Base-by-base conservation (phyloP, 768 basidiomycete genomes). In the Mycena venus region DNA sequence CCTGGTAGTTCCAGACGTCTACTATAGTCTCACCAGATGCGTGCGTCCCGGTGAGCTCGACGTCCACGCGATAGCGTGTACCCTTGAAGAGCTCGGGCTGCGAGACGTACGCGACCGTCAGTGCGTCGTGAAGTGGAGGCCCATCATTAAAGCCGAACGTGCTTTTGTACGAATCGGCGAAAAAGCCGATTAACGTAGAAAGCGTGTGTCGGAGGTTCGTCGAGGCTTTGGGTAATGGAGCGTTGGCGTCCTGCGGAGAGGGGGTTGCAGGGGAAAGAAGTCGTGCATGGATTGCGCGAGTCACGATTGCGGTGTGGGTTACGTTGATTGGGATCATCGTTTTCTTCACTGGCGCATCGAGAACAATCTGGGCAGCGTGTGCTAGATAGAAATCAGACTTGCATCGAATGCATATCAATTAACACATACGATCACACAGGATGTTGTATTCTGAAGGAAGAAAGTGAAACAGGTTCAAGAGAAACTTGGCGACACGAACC, bases 271-370 rank as follows among this genome's bases (percentile, higher is more conserved):
- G 87, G 23, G 83, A 78, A 34, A 95, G 87, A 3, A 97, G 85
- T 25, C 84, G 83, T 0, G 83, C 71, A 75, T 92, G 93, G 36
- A 92, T 83, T 12, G 82, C 78, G 25, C 83, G 80, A 3, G 91
- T 93, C 53, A 95, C 92, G 74, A 97, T 94, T 4, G 94, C 95
- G 0, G 90, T 93, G 81, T 97, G 96, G 3, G 96, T 95, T 21
- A 96, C 93, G 78, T 98, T 97, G 77, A 98, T 89, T 0, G 95
- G 95, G 31, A 96, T 90, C 95, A 96, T 96, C 19, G 83, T 86
- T 67, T 85, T 88, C 84, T 90, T 92, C 9, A 95, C 85, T 3
- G 94, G 92, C 7, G 87, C 88, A 78, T 96, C 87, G 53, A 96
- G 82, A 14, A 97, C 94, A 63, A 97, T 95, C 77, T 95, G 93